A percentile compares a stretch with the other conserved stretches of the same genome.
These are phyloP conservation scores for Adansonia gregorii DNA, from an alignment of 441 rosid genomes.

Conservation along the genomic window DNA sequence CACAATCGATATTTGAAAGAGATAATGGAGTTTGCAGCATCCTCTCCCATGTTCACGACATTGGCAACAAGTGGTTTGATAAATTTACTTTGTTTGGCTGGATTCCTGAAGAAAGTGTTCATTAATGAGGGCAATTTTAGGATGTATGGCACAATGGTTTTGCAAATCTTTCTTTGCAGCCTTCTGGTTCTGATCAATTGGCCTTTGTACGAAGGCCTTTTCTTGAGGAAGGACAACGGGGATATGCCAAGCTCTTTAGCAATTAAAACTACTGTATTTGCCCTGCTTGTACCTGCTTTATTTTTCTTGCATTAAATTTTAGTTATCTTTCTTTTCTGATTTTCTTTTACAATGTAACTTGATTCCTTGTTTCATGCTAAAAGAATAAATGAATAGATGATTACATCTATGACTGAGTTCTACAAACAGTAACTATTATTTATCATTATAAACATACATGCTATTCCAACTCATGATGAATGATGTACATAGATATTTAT, in stretches of 20 bases:
- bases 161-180: slow-evolving; percentile 28
- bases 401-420: too few relatives aligned
- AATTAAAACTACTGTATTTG: slow-evolving; percentile 44
- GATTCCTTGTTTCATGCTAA: too few relatives aligned
- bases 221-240: slow-evolving; percentile 62
- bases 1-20: slow-evolving; percentile 49
- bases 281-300: slow-evolving; percentile 44
- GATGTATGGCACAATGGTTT: neutral
- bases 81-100: slow-evolving; percentile 50
- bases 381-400: too few relatives aligned
- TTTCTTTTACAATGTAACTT: too few relatives aligned
- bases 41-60: neutral
- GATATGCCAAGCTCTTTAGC: slow-evolving; percentile 49
- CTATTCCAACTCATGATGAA: too few relatives aligned
- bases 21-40: slow-evolving; percentile 69
- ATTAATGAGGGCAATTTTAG: neutral
- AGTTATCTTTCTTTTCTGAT: too few relatives aligned
- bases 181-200: slow-evolving; percentile 51
- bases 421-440: too few relatives aligned
- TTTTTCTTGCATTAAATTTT: slow-evolving; percentile 3
- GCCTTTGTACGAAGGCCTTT: slow-evolving; percentile 61
- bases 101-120: slow-evolving; percentile 35
- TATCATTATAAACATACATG: too few relatives aligned
- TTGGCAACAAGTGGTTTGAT: neutral
- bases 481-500: too few relatives aligned